phyloP scores from a whole-genome alignment of 106 monocot species.

The Dactylorhiza incarnata region DNA sequence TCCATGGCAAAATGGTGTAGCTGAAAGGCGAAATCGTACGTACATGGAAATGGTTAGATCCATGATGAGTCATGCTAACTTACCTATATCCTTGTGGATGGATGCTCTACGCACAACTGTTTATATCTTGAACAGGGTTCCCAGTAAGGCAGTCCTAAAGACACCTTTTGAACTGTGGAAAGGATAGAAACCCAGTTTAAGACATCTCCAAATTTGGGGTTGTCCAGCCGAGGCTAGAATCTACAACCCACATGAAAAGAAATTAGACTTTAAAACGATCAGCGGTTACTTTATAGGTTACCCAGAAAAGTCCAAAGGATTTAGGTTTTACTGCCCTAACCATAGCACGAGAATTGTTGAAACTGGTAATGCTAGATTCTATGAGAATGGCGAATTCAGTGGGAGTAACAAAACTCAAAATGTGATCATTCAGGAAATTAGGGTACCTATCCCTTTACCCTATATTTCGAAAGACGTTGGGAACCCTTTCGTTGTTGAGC shows the following conservation, averaged over 20 bases:
- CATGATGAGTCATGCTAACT: not conserved
- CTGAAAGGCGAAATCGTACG: not conserved
- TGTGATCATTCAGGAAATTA: not conserved
- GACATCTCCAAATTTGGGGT: conserved; percentile 12
- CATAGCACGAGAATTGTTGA: not conserved
- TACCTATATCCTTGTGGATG: conserved; percentile 12
- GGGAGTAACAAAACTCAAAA: not conserved
- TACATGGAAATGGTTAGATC: conserved; percentile 8
- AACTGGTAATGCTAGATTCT: not conserved
- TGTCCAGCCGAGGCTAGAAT: not conserved
- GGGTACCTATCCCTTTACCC: not conserved
- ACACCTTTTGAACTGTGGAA: conserved; percentile 8
- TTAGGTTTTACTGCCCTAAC: conserved; percentile 10
- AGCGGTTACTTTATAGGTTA: conserved; percentile 13
- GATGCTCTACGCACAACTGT: not conserved
- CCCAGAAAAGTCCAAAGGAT: conserved; percentile 6
- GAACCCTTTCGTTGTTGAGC: not conserved
- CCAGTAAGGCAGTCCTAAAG: conserved; percentile 8
- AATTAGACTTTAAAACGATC: not conserved
- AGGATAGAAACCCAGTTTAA: not conserved
- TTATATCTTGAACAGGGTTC: not conserved
- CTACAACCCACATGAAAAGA: conserved; percentile 9
- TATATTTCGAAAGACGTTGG: not conserved
- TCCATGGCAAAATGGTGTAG: conserved; percentile 7
- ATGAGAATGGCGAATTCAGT: not conserved